phyloP scores from a whole-genome alignment of 495 filamentous ascomycete species.

The Baudoinia panamericana region DNA sequence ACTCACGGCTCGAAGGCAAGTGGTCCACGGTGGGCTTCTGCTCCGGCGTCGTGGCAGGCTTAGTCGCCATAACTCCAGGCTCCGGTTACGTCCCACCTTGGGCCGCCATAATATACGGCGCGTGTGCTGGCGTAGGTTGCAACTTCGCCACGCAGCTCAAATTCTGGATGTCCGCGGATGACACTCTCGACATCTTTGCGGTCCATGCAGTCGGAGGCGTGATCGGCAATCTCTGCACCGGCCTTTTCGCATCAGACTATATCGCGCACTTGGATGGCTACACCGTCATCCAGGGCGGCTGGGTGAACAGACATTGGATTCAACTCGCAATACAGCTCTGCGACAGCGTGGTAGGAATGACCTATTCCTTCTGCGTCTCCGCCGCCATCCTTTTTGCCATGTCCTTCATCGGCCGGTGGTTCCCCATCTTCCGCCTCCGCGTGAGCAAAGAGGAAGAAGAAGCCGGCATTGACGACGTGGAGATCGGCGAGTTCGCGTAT shows the following conservation, averaged over 20 bases:
- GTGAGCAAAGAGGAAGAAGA: slow-evolving; percentile 76
- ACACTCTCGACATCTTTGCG: slow-evolving; percentile 39
- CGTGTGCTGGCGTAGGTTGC: slow-evolving; percentile 69
- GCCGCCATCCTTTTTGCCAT: slow-evolving; percentile 54
- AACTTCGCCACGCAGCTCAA: slow-evolving; percentile 97
- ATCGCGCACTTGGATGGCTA: slow-evolving; percentile 78
- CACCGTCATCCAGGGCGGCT: slow-evolving; percentile 63
- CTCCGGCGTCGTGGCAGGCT: slow-evolving; percentile 80
- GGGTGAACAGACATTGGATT: slow-evolving; percentile 81
- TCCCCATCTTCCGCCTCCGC: slow-evolving; percentile 72
- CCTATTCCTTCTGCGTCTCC: slow-evolving; percentile 77
- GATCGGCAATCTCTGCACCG: slow-evolving; percentile 80
- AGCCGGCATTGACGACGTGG: slow-evolving; percentile 82
- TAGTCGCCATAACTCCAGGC: slow-evolving; percentile 87
- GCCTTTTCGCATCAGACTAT: slow-evolving; percentile 84
- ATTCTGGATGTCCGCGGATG: slow-evolving; percentile 73
- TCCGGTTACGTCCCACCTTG: slow-evolving; percentile 85
- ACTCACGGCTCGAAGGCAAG: slow-evolving; percentile 87
- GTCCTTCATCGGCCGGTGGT: slow-evolving; percentile 64
- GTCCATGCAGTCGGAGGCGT: slow-evolving; percentile 81
- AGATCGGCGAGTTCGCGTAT: slow-evolving; percentile 98
- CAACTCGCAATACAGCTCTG: slow-evolving; percentile 83
- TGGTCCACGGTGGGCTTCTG: slow-evolving; percentile 98
- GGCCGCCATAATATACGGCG: slow-evolving; percentile 82
- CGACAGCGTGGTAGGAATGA: slow-evolving; percentile 68